Conservation (phyloP, 2,329 filamentous ascomycete genomes). For the Aschersonia sp. region DNA sequence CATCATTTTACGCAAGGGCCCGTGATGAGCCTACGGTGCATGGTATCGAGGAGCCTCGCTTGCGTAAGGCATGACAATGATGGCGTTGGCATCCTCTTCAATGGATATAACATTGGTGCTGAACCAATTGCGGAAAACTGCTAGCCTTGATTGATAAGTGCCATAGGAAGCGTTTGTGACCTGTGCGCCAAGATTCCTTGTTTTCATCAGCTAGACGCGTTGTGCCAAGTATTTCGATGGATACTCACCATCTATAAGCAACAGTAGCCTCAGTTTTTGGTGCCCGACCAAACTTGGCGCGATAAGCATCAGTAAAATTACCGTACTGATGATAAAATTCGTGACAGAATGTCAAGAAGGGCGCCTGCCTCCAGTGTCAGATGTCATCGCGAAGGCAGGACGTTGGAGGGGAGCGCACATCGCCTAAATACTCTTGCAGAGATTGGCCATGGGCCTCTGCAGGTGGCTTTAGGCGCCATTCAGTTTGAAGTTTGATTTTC, state of each 20-base stretch:
- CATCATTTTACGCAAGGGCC: background rate
- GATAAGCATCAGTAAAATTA: conserved; percentile 13
- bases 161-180: conserved; percentile 11
- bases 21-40: conserved; percentile 1
- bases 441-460: conserved; percentile 7
- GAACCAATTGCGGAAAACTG: conserved; percentile 18
- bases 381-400: background rate
- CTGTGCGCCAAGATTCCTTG: conserved; percentile 11
- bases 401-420: conserved; percentile 9
- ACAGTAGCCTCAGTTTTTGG: conserved; percentile 16
- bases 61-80: conserved; percentile 11
- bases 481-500: conserved; percentile 6
- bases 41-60: conserved; percentile 8
- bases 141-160: conserved; percentile 10
- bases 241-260: conserved; percentile 14
- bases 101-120: conserved; percentile 10
- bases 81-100: conserved; percentile 5
- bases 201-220: background rate
- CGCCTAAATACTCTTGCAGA: conserved; percentile 13
- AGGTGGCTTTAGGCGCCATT: conserved; percentile 11
- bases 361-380: conserved; percentile 9
- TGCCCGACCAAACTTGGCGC: conserved; percentile 8
- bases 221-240: background rate
- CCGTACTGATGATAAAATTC: conserved; percentile 17
- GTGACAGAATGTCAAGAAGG: conserved; percentile 16